Evolutionary conservation across 2,329 filamentous ascomycete species (phyloP).

Genomic region (Scedosporium boydii): DNA sequence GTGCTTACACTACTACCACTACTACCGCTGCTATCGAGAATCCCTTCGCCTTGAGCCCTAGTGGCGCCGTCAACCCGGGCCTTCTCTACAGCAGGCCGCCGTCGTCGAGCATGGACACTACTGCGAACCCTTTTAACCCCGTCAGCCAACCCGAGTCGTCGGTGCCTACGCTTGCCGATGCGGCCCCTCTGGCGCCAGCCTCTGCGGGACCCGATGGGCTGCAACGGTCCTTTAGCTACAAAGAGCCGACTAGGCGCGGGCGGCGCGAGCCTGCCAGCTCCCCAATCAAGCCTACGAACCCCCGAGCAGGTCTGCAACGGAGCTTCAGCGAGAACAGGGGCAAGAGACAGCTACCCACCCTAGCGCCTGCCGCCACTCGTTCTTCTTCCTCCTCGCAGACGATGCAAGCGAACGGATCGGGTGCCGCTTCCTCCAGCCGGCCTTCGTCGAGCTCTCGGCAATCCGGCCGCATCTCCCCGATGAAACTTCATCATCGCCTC

Average conservation of each 20-base stretch:
- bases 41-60: slow-evolving; percentile 38
- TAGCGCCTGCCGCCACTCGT: slow-evolving; percentile 36
- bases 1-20: slow-evolving; percentile 17
- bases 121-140: slow-evolving; percentile 14
- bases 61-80: slow-evolving; percentile 48
- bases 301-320: slow-evolving; percentile 38
- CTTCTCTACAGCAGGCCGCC: slow-evolving; percentile 45
- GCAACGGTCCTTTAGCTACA: slow-evolving; percentile 35
- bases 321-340: slow-evolving; percentile 45
- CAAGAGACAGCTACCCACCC: slow-evolving; percentile 35
- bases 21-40: slow-evolving; percentile 27
- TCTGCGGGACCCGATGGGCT: slow-evolving; percentile 19
- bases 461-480: slow-evolving; percentile 40
- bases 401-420: slow-evolving; percentile 7
- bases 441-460: slow-evolving; percentile 16
- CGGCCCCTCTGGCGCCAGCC: slow-evolving; percentile 5
- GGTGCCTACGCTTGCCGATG: slow-evolving; percentile 1
- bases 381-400: slow-evolving; percentile 1
- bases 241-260: slow-evolving; percentile 28
- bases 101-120: slow-evolving; percentile 34
- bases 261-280: slow-evolving; percentile 36
- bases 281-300: slow-evolving; percentile 37
- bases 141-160: slow-evolving; percentile 7
- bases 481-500: slow-evolving; percentile 40
- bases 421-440: slow-evolving; percentile 3